Percentiles rank a stretch among this genome's conserved stretches.
Conservation (phyloP, 495 filamentous ascomycete genomes). For the Penicillium soppii region DNA sequence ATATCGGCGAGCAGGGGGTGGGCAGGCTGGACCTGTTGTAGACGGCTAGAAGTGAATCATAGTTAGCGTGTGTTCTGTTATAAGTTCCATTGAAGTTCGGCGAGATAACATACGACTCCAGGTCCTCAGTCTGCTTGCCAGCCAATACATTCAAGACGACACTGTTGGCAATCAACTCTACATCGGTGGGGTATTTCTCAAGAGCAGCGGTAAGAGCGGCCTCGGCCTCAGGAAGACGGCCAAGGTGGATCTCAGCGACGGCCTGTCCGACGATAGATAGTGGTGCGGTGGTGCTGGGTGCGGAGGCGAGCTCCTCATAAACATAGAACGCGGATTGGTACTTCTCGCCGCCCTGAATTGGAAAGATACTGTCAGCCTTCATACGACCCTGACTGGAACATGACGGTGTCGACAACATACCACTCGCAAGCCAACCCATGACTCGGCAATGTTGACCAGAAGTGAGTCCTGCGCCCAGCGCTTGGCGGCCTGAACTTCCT, state of each 20-base stretch:
- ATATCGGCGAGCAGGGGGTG: conserved; percentile 69
- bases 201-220: conserved; percentile 78
- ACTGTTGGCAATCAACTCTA: conserved; percentile 75
- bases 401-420: conserved; percentile 52
- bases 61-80: conserved; percentile 13
- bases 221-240: conserved; percentile 85
- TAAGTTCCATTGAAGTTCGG: background rate
- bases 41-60: conserved; percentile 38
- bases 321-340: conserved; percentile 99
- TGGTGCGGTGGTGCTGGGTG: conserved; percentile 64
- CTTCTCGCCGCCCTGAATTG: conserved; percentile 78
- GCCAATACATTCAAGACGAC: conserved; percentile 74
- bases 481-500: conserved; percentile 85
- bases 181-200: conserved; percentile 66
- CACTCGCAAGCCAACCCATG: conserved; percentile 87
- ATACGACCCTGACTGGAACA: background rate
- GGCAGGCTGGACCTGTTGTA: conserved; percentile 55
- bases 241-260: conserved; percentile 87
- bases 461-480: conserved; percentile 95
- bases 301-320: conserved; percentile 92
- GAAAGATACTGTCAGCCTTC: conserved; percentile 2
- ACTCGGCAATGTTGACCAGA: conserved; percentile 91
- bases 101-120: conserved; percentile 51
- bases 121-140: conserved; percentile 65
- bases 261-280: conserved; percentile 78